Evolutionary conservation across 2,329 filamentous ascomycete species (phyloP), one percentile per base, ranked within the genome.

Genomic region (Neopestalotiopsis clavispora): DNA sequence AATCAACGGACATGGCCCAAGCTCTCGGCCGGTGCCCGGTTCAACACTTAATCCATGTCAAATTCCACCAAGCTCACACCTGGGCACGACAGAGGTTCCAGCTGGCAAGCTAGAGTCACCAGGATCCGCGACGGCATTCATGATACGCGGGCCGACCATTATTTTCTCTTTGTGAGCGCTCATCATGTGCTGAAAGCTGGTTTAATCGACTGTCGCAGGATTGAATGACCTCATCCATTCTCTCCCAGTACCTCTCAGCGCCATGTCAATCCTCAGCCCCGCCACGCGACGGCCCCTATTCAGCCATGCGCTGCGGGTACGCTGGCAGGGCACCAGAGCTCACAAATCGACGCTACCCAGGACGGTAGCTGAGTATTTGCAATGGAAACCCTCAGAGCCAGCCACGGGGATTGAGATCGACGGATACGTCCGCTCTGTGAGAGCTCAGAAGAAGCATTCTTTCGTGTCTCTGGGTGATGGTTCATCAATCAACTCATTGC

Each of bases 381-480:
- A 84, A 40, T 86, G 83, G 80, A 82, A 81, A 56, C 85, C 87
- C 1, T 73, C 78, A 20, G 78, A 81, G 42, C 76, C 81, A 60
- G 80, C 83, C 56, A 73, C 80, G n/a, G 79, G 85, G 74, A 84
- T 92, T 62, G 85, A 86, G 68, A 84, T 97, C 74, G 87, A 92
- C 78, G 95, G 95, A 70, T 95, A 92, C 83, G 87, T 98, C 67
- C 89, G 93, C 71, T 95, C 94, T 4, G 91, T 97, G 70, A 89
- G 95, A 71, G 93, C 94, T 79, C 94, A 97, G 84, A 97, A 98
- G 79, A 87, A 87, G 28, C 86, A 92, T 69, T 91, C 92, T 4
- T 98, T 99, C 82, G 91, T 95, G 66, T 89, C 94, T 69, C 85
- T 98, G 66, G 91, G 92, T 12, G 96, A 99, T 84, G 96, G 96